Conservation (phyloP, 169 alveolate genomes). For the Toxoplasma gondii region DNA sequence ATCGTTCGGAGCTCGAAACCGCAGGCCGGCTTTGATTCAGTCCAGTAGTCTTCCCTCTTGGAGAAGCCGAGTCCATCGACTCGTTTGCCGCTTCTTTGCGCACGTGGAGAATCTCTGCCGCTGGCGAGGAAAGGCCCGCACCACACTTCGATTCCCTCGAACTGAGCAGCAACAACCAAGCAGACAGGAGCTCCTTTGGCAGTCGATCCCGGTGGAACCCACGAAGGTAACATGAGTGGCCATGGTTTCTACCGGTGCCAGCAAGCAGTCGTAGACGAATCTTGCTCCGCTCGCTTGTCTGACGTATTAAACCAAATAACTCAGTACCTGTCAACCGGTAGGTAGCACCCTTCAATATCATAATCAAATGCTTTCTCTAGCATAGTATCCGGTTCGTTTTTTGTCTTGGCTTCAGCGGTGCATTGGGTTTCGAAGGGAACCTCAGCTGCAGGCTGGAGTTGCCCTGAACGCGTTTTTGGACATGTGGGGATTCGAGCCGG, state of each 20-base stretch:
- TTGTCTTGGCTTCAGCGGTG: not conserved
- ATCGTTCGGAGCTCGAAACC: too few species aligned
- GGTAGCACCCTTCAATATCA: too few species aligned
- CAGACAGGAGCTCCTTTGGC: not conserved
- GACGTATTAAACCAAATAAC: too few species aligned
- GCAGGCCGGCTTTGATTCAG: too few species aligned
- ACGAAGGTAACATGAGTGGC: not conserved
- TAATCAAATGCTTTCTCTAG: too few species aligned
- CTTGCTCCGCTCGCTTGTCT: too few species aligned
- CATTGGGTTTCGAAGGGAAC: constrained; percentile 7
- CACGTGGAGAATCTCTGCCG: not conserved
- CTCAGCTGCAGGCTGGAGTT: not conserved
- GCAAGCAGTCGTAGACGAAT: too few species aligned
- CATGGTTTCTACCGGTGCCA: not conserved
- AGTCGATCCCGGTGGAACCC: not conserved
- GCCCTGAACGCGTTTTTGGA: constrained; percentile 4
- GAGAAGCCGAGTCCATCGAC: not conserved
- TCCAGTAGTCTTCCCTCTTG: not conserved
- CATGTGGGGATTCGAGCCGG: not conserved
- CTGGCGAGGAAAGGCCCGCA: not conserved
- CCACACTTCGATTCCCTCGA: not conserved
- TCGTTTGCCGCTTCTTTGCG: not conserved
- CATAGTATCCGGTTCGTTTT: too few species aligned
- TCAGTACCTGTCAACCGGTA: too few species aligned
- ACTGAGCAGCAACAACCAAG: not conserved